These are phyloP conservation scores for Neofusicoccum laricinum DNA, from an alignment of 2,329 filamentous ascomycete species.

Conservation along the genomic window DNA sequence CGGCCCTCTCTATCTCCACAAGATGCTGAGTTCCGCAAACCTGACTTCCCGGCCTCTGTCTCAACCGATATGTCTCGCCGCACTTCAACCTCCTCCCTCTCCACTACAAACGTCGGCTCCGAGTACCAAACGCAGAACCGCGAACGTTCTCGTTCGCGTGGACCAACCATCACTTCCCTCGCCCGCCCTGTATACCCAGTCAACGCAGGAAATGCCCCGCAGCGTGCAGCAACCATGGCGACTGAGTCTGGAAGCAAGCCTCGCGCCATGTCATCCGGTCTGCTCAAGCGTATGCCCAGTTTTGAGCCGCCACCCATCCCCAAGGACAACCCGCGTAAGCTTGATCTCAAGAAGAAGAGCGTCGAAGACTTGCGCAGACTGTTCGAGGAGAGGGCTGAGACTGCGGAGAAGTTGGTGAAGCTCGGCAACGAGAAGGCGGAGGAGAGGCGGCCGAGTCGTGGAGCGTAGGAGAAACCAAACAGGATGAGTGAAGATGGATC, in stretches of 20 bases:
- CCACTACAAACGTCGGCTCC: background rate
- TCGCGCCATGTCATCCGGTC: constrained; percentile 37
- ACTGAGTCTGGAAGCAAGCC: constrained; percentile 25
- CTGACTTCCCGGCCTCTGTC: background rate
- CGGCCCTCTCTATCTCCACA: constrained; percentile 17
- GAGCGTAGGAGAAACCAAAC: too few species aligned
- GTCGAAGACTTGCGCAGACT: constrained; percentile 48
- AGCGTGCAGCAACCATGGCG: constrained; percentile 24
- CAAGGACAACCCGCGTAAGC: constrained; percentile 25
- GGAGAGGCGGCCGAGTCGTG: background rate
- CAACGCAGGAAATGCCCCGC: constrained; percentile 21
- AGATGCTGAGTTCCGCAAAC: constrained; percentile 12
- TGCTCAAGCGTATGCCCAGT: constrained; percentile 48
- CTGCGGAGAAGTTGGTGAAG: constrained; percentile 33
- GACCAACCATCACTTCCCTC: constrained; percentile 35
- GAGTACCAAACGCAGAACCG: background rate
- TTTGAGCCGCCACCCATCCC: constrained; percentile 32
- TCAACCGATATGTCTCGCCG: background rate
- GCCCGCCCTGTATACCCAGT: constrained; percentile 35
- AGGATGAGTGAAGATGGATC: too few species aligned
- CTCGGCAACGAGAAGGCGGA: constrained; percentile 16
- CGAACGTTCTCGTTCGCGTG: constrained; percentile 23
- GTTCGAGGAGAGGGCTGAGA: constrained; percentile 47
- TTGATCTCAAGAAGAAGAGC: constrained; percentile 44
- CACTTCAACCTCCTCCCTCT: background rate